Base-by-base conservation (phyloP, 768 basidiomycete genomes). In the Saitozyma sp. region DNA sequence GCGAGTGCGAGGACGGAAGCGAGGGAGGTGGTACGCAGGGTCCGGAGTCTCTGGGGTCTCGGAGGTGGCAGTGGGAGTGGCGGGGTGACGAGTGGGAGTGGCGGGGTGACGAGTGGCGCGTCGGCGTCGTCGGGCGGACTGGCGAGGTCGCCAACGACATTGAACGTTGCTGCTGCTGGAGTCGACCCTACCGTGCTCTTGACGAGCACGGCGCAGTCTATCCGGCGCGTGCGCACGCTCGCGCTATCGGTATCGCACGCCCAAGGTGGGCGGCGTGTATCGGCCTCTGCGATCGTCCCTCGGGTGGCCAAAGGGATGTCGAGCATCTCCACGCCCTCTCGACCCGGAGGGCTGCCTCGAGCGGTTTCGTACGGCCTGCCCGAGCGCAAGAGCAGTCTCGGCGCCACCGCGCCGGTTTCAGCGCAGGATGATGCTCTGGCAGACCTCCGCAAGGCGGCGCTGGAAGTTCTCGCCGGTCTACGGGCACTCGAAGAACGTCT, bases 381-480 rank as follows among this genome's bases (percentile, higher is more conserved):
- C 1, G 64, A 64, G 19, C 17, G 69, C 29, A 67, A 68, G 54
- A 50, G 57, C 17, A 68, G 66, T 61, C 48, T 73, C 17, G 61
- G 61, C 16, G 40, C 16, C 2, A 20, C 14, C 14, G 56, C 29
- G 29, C 29, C 29, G 29, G 29, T 29, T 29, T 29, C 29, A 29
- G 29, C 37, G 17, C 50, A 64, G 19, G 61, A 61, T 10, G 75
- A 76, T 59, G 87, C 88, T 1, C 80, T 91, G 16, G 83, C 84
- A 1, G 81, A 86, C 53, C 87, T 97, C 57, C 84, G 94, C 20
- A 85, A 85, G 55, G 84, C 87, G 0, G 91, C 92, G 1, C 80
- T 97, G 56, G 92, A 93, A 63, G 89, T 96, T 0, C 85, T 98
- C 39, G 84, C 88, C 6, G 83, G 86, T 45, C 84, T 98, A 48